phyloP scores from a whole-genome alignment of 768 basidiomycete species.

The Lentinula sp. region DNA sequence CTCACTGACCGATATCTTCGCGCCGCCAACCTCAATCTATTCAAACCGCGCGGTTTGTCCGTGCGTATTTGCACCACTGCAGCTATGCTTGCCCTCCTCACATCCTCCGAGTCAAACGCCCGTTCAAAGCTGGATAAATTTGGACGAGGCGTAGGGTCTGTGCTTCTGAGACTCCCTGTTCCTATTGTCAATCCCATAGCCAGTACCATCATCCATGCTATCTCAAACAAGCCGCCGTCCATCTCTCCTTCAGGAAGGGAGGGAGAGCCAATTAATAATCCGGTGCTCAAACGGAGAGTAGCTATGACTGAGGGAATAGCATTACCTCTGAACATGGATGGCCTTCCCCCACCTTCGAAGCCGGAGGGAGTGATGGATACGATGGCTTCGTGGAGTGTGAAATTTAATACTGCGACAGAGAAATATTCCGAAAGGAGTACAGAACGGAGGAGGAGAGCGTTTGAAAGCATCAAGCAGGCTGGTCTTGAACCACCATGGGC shows the following conservation, averaged over 20 bases:
- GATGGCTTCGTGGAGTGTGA: conserved; percentile 13
- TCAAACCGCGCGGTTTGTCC: conserved; percentile 17
- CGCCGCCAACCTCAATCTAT: conserved; percentile 15
- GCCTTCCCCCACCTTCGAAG: conserved; percentile 14
- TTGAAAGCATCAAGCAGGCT: not conserved
- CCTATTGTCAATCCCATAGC: conserved; percentile 5
- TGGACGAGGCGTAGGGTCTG: conserved; percentile 12
- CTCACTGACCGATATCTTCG: conserved; percentile 18
- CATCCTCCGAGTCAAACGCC: not conserved
- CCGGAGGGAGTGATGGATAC: conserved; percentile 17
- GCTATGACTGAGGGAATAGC: conserved; percentile 14
- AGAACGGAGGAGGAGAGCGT: conserved; percentile 8
- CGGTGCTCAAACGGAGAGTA: conserved; percentile 9
- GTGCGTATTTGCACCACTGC: conserved; percentile 17
- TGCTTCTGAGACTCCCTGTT: conserved; percentile 10
- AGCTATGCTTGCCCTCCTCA: conserved; percentile 14
- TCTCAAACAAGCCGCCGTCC: conserved; percentile 10
- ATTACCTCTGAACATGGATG: conserved; percentile 11
- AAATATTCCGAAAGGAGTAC: conserved; percentile 10
- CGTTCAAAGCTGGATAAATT: conserved; percentile 8
- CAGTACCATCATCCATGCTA: conserved; percentile 10
- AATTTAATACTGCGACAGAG: conserved; percentile 11
- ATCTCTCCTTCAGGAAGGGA: conserved; percentile 3
- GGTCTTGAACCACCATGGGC: not conserved
- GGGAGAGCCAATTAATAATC: not conserved